Conservation (phyloP, 257 asterid species). For the Solanum chiquidenum region DNA sequence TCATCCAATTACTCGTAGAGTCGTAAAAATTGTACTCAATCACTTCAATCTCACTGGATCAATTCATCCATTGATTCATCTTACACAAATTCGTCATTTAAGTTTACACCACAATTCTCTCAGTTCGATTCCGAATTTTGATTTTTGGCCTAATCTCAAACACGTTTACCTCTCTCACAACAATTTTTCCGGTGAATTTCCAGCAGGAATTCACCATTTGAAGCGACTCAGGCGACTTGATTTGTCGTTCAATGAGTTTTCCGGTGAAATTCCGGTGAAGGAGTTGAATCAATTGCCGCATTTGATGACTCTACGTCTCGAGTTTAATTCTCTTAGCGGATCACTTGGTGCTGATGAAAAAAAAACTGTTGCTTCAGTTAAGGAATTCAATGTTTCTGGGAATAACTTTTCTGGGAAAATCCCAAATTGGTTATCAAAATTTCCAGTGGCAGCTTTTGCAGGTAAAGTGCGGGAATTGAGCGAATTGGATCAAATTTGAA, state of each 20-base stretch:
- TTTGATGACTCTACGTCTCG: slow-evolving; percentile 23
- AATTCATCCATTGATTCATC: not conserved
- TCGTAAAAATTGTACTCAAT: slow-evolving; percentile 18
- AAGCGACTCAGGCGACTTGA: slow-evolving; percentile 19
- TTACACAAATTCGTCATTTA: slow-evolving; percentile 20
- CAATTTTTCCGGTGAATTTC: slow-evolving; percentile 19
- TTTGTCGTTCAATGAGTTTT: slow-evolving; percentile 15
- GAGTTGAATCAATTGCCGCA: slow-evolving; percentile 17
- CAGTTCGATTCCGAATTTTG: slow-evolving; percentile 1
- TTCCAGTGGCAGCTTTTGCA: slow-evolving; percentile 17
- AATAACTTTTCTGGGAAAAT: slow-evolving; percentile 15
- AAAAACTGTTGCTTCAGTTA: not conserved
- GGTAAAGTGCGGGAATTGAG: not conserved
- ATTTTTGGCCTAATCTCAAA: slow-evolving; percentile 17
- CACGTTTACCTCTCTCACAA: slow-evolving; percentile 25
- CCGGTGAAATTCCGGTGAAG: slow-evolving; percentile 13
- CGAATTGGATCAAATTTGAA: not conserved
- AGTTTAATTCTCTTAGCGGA: slow-evolving; percentile 21
- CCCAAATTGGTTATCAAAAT: slow-evolving; percentile 18
- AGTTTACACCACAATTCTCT: slow-evolving; percentile 26
- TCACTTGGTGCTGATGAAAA: not conserved
- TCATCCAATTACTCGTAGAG: slow-evolving; percentile 8
- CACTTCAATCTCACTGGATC: slow-evolving; percentile 17
- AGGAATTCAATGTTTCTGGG: slow-evolving; percentile 14
- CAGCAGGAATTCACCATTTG: slow-evolving; percentile 3